phyloP scores from a whole-genome alignment of 768 basidiomycete genomes.

The Collybiopsis confluens region DNA sequence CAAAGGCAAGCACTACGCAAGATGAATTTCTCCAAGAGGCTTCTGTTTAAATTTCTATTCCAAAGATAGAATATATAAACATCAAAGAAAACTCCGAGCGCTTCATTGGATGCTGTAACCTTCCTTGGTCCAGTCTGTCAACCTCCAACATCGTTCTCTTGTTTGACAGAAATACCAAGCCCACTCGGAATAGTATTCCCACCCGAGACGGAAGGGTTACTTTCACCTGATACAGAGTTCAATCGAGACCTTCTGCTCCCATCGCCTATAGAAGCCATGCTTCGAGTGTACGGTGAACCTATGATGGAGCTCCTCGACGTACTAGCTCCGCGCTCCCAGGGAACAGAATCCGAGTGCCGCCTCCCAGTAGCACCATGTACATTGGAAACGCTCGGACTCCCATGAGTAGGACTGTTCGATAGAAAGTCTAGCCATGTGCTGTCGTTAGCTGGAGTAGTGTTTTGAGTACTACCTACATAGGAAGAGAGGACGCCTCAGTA shows the following conservation, averaged over 20 bases:
- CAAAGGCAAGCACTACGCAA: too few relatives aligned
- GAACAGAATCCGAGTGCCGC: constrained; percentile 18
- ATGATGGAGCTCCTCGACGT: constrained; percentile 1
- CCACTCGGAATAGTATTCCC: constrained; percentile 1
- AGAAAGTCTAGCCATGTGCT: constrained; percentile 29
- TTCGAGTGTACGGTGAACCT: constrained; percentile 4
- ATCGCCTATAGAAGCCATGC: background rate
- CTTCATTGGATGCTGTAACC: too few relatives aligned
- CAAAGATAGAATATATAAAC: too few relatives aligned
- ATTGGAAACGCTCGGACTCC: background rate
- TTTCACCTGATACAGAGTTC: constrained; percentile 5
- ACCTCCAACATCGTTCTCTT: constrained; percentile 4
- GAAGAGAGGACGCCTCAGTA: constrained; percentile 2
- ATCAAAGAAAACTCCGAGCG: too few relatives aligned
- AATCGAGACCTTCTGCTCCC: constrained; percentile 1
- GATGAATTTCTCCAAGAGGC: too few relatives aligned
- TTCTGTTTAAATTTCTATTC: too few relatives aligned
- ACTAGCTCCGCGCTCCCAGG: constrained; percentile 22
- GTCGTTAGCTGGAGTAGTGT: constrained; percentile 7
- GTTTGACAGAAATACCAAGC: constrained; percentile 2
- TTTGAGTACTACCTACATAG: constrained; percentile 2
- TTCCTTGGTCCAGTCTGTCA: too few relatives aligned
- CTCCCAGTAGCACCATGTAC: constrained; percentile 7
- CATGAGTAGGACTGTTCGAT: constrained; percentile 14
- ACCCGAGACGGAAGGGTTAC: constrained; percentile 4